Evolutionary conservation across 441 rosid genomes (phyloP).

Genomic region (Euphorbia schlechtendalii): DNA sequence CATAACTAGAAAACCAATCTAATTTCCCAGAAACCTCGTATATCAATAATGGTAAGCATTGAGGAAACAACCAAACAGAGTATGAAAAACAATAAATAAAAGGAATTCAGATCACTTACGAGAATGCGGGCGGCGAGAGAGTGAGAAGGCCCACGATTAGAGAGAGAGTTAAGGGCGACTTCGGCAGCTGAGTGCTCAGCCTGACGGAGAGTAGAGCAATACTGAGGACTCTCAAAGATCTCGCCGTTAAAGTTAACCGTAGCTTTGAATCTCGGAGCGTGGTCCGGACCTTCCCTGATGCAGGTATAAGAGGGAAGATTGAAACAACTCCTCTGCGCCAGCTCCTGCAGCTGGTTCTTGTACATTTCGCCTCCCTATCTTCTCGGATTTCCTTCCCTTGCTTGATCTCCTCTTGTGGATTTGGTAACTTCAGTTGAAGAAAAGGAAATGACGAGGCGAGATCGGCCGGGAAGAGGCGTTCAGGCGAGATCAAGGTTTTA

Average conservation of each 20-base stretch:
- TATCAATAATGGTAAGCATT: too few relatives aligned
- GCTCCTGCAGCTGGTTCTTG: constrained; percentile 96
- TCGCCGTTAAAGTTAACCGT: constrained; percentile 94
- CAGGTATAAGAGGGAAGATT: constrained; percentile 84
- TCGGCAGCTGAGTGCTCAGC: constrained; percentile 99
- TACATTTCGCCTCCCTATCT: constrained; percentile 43
- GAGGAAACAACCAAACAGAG: too few relatives aligned
- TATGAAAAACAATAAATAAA: too few relatives aligned
- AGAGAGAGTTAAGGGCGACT: constrained; percentile 79
- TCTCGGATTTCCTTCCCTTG: too few relatives aligned
- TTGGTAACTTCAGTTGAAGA: not conserved
- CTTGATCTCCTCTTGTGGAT: not conserved
- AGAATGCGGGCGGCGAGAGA: constrained; percentile 93
- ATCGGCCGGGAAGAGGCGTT: not conserved
- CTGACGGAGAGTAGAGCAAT: constrained; percentile 95
- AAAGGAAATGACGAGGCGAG: not conserved
- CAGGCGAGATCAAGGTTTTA: constrained; percentile 13
- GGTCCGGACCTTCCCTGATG: constrained; percentile 96
- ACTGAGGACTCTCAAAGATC: constrained; percentile 86
- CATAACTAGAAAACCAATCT: too few relatives aligned
- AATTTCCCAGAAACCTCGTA: too few relatives aligned
- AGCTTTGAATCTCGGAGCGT: constrained; percentile 95
- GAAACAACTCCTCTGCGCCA: too few relatives aligned
- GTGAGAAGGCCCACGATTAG: constrained; percentile 87
- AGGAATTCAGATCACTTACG: constrained; percentile 35